Evolutionary conservation across 129 eudicot genomes (phyloP).

Genomic region (Tagetes erecta): DNA sequence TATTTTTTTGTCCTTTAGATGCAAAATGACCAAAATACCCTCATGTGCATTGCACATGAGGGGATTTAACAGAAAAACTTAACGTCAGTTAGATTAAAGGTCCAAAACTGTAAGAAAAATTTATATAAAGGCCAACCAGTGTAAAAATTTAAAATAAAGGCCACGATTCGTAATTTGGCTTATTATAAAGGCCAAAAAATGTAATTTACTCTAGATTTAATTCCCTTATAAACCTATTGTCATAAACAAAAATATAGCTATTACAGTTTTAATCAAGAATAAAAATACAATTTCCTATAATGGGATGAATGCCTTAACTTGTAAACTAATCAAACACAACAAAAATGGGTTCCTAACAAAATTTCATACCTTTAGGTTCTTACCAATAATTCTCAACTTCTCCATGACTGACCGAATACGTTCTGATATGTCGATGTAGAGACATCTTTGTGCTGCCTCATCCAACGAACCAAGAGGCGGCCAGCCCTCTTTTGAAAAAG

Average conservation of each 20-base stretch:
- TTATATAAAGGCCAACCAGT: too few relatives aligned
- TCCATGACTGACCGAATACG: slow-evolving; percentile 70
- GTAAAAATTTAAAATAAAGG: too few relatives aligned
- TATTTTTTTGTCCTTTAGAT: too few relatives aligned
- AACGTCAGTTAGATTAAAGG: too few relatives aligned
- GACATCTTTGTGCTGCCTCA: slow-evolving; percentile 69
- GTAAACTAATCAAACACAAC: slow-evolving; percentile 6
- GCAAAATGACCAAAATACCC: too few relatives aligned
- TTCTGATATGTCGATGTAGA: slow-evolving; percentile 67
- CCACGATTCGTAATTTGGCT: too few relatives aligned
- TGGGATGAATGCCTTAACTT: neutral
- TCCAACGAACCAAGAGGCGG: slow-evolving; percentile 63
- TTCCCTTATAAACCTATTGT: neutral
- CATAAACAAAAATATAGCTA: neutral
- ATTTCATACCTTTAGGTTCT: slow-evolving; percentile 29
- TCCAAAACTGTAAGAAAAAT: too few relatives aligned
- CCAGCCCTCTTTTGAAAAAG: slow-evolving; percentile 53
- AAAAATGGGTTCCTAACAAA: slow-evolving; percentile 22
- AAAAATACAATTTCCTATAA: neutral
- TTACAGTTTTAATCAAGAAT: slow-evolving; percentile 2
- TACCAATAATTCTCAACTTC: slow-evolving; percentile 49
- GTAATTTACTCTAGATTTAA: neutral
- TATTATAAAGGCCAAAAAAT: too few relatives aligned
- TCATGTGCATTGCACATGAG: too few relatives aligned
- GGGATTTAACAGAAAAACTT: too few relatives aligned